A percentile compares a stretch with the other conserved stretches of the same genome.
These are phyloP conservation scores for Podila clonocystis DNA, from an alignment of 192 early-diverging fungal genomes.

Conservation along the genomic window DNA sequence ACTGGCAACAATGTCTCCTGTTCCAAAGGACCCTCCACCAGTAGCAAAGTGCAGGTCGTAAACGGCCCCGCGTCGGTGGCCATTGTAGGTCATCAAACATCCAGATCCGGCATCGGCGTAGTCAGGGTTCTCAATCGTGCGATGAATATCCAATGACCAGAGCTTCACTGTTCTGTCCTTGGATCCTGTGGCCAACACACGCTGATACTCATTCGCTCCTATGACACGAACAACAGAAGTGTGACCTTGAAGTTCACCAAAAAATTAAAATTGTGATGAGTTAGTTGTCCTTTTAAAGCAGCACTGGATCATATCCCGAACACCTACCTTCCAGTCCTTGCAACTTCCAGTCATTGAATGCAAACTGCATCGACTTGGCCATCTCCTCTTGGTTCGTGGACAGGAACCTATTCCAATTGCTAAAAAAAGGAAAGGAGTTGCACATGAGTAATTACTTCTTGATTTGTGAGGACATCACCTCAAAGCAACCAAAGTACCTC, in stretches of 20 bases:
- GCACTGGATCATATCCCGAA: no score
- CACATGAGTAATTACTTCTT: background rate
- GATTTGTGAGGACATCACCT: background rate
- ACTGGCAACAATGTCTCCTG: conserved; percentile 61
- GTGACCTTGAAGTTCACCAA: conserved; percentile 53
- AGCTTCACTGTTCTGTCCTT: conserved; percentile 69
- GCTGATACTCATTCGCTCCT: conserved; percentile 60
- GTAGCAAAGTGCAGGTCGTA: conserved; percentile 63
- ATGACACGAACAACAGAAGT: conserved; percentile 59
- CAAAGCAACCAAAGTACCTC: conserved; percentile 9
- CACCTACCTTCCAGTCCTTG: conserved; percentile 61
- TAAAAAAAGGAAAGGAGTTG: conserved; percentile 5
- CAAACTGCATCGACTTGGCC: conserved; percentile 72
- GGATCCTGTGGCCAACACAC: conserved; percentile 67
- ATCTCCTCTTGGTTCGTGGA: conserved; percentile 74
- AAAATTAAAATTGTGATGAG: no score
- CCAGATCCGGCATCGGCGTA: conserved; percentile 61
- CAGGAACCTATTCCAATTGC: conserved; percentile 70
- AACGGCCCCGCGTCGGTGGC: conserved; percentile 58
- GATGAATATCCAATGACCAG: conserved; percentile 69
- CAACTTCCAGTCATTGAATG: conserved; percentile 70
- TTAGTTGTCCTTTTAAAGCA: no score
- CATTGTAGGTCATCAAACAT: conserved; percentile 61
- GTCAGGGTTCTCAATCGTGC: conserved; percentile 63
- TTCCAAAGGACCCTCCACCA: conserved; percentile 52